These are phyloP conservation scores for Russula compacta DNA, from an alignment of 768 basidiomycete genomes.

Conservation along the genomic window DNA sequence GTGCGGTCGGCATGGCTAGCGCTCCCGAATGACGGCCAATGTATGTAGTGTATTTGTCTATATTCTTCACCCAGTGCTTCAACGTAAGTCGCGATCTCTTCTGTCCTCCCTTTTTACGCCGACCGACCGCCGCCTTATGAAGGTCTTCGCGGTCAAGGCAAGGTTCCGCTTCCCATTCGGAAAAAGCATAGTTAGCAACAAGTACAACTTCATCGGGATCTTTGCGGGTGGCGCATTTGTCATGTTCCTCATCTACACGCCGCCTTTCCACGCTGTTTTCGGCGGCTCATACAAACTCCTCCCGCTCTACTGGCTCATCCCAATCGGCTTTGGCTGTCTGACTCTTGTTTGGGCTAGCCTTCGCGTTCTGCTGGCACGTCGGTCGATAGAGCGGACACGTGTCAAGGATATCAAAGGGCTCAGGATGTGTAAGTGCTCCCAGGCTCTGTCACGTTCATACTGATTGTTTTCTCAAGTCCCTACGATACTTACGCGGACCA, in stretches of 20 bases:
- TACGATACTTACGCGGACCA: slow-evolving; percentile 24
- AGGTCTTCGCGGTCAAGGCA: slow-evolving; percentile 63
- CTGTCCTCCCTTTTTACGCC: not conserved
- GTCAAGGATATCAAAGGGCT: slow-evolving; percentile 60
- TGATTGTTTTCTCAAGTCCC: slow-evolving; percentile 36
- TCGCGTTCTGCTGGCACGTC: slow-evolving; percentile 48
- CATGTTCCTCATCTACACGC: slow-evolving; percentile 62
- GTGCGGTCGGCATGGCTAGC: slow-evolving; percentile 5
- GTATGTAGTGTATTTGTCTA: slow-evolving; percentile 44
- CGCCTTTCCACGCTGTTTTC: slow-evolving; percentile 60
- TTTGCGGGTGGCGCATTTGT: slow-evolving; percentile 51
- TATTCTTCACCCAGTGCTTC: slow-evolving; percentile 63
- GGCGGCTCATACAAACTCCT: slow-evolving; percentile 49
- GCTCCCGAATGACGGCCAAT: not conserved
- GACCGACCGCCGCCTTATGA: not conserved
- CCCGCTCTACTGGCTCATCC: slow-evolving; percentile 63
- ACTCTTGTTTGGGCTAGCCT: slow-evolving; percentile 50
- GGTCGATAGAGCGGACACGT: slow-evolving; percentile 42
- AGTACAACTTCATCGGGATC: slow-evolving; percentile 58
- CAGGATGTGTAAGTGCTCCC: slow-evolving; percentile 56
- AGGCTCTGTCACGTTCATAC: not conserved
- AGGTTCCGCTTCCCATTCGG: slow-evolving; percentile 59
- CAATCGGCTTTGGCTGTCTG: slow-evolving; percentile 47
- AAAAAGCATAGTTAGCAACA: slow-evolving; percentile 43
- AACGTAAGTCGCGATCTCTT: slow-evolving; percentile 35